These are phyloP conservation scores for Giardia muris DNA, from an alignment of 208 protist genomes.

Conservation along the genomic window DNA sequence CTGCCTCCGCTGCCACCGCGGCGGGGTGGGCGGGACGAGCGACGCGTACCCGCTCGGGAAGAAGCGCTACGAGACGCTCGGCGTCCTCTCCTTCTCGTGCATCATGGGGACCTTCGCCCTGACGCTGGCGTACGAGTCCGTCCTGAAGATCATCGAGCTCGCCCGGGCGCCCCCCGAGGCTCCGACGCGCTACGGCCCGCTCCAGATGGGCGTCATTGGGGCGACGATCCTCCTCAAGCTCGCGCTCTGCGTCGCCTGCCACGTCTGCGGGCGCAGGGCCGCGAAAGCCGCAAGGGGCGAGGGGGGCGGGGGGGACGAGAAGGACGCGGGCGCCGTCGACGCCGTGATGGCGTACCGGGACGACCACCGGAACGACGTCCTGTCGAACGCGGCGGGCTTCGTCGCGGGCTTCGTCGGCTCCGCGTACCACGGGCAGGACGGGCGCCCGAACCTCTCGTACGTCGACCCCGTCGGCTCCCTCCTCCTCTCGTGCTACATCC, in stretches of 20 bases:
- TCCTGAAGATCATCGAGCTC: background rate
- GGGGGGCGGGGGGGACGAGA: background rate
- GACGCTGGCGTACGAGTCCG: background rate
- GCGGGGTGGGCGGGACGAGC: no score
- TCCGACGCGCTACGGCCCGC: background rate
- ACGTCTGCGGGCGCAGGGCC: background rate
- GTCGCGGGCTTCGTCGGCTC: background rate
- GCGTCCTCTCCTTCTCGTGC: conserved; percentile 11
- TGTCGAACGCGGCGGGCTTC: background rate
- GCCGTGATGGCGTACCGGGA: background rate
- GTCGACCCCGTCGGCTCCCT: background rate
- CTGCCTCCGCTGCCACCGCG: background rate
- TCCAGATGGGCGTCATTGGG: background rate
- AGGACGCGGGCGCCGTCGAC: background rate
- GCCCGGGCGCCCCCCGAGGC: no score
- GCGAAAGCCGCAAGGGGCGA: no score
- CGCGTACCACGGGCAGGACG: background rate
- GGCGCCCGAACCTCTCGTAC: background rate
- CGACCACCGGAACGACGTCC: conserved; percentile 26
- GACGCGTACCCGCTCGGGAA: background rate
- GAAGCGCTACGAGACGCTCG: conserved; percentile 20
- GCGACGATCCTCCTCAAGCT: conserved; percentile 21
- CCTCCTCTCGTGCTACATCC: background rate
- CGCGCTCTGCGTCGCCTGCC: background rate
- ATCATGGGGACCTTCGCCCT: background rate